A percentile compares a stretch with the other conserved stretches of the same genome.
phyloP scores from a whole-genome alignment of 805 yeast species.

The Allodekkera sacchari region DNA sequence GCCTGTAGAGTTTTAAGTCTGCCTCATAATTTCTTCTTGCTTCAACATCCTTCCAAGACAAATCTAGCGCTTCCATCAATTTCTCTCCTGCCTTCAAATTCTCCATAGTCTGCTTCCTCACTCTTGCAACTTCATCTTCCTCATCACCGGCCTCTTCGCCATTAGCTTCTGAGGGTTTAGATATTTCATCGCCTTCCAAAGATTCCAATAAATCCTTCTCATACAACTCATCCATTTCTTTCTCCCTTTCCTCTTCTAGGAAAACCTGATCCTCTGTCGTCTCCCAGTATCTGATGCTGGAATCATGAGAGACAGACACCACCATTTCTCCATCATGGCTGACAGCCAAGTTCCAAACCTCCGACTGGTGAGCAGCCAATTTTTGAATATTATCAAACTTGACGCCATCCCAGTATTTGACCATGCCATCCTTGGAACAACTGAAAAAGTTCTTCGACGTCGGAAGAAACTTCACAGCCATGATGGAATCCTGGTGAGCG shows the following conservation, averaged over 20 bases:
- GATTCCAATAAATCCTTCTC: slow-evolving; percentile 73
- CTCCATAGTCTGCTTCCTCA: slow-evolving; percentile 77
- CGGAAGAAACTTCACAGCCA: slow-evolving; percentile 79
- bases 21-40: slow-evolving; percentile 41
- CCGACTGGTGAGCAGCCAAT: slow-evolving; percentile 78
- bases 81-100: slow-evolving; percentile 92
- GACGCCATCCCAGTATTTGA: slow-evolving; percentile 98
- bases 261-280: slow-evolving; percentile 95
- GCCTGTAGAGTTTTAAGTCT: slow-evolving; percentile 28
- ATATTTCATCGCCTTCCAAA: slow-evolving; percentile 42
- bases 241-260: slow-evolving; percentile 92
- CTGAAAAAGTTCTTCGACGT: slow-evolving; percentile 86
- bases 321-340: slow-evolving; percentile 63
- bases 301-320: slow-evolving; percentile 86
- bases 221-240: slow-evolving; percentile 86
- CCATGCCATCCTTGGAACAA: slow-evolving; percentile 77
- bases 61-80: slow-evolving; percentile 83
- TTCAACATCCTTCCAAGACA: slow-evolving; percentile 66
- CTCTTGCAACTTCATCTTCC: slow-evolving; percentile 51
- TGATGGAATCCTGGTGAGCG: slow-evolving; percentile 94
- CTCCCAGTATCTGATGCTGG: slow-evolving; percentile 86
- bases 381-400: slow-evolving; percentile 92
- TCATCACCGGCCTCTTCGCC: slow-evolving; percentile 33
- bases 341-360: slow-evolving; percentile 88
- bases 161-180: slow-evolving; percentile 23